A percentile compares a stretch with the other conserved stretches of the same genome.
phyloP scores from a whole-genome alignment of 2,329 filamentous ascomycete genomes.

The Penicillium sp. region DNA sequence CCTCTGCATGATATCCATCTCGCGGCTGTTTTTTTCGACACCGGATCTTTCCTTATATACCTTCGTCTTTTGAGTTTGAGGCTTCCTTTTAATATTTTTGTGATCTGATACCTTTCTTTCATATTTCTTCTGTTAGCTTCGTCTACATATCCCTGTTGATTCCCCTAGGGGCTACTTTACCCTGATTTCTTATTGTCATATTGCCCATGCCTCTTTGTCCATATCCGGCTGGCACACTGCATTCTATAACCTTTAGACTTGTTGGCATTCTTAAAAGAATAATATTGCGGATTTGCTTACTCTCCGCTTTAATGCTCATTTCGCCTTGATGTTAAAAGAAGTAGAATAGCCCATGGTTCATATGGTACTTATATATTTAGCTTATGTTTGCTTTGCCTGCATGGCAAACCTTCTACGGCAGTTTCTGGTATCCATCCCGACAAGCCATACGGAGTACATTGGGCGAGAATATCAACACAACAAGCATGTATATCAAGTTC shows the following conservation, averaged over 20 bases:
- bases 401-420: not conserved
- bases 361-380: not conserved
- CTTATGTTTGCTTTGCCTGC: not conserved
- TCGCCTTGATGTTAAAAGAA: not conserved
- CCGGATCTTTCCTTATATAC: constrained; percentile 3
- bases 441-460: not conserved
- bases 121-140: constrained; percentile 10
- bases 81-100: constrained; percentile 20
- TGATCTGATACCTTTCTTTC: constrained; percentile 13
- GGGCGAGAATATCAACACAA: no score
- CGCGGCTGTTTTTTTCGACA: constrained; percentile 13
- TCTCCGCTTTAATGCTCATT: not conserved
- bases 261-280: not conserved
- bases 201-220: constrained; percentile 3
- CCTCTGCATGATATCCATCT: constrained; percentile 30
- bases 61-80: constrained; percentile 8
- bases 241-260: not conserved
- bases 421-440: not conserved
- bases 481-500: no score
- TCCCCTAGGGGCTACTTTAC: not conserved
- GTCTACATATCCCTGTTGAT: constrained; percentile 1
- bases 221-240: not conserved
- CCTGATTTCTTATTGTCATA: constrained; percentile 3
- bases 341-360: not conserved
- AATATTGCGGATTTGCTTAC: not conserved